phyloP scores from a whole-genome alignment of 805 yeast species.

The Cyberlindnera maritima region DNA sequence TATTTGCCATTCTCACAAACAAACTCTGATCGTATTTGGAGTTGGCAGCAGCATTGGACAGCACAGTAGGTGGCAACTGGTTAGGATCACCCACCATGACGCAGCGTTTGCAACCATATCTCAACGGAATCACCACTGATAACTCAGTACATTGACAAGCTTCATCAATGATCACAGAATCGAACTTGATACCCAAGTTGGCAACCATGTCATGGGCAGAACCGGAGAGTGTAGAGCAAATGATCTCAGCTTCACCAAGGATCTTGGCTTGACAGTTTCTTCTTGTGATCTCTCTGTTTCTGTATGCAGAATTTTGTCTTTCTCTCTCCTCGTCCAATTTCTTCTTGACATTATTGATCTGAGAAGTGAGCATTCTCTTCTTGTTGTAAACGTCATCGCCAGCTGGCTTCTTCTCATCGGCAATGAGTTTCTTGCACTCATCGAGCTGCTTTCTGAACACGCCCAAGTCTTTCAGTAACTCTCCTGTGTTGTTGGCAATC shows the following conservation, averaged over 20 bases:
- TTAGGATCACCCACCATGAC: constrained; percentile 99
- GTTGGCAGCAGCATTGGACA: constrained; percentile 82
- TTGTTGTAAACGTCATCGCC: constrained; percentile 48
- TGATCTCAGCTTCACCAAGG: constrained; percentile 72
- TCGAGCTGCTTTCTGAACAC: constrained; percentile 15
- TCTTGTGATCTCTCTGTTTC: constrained; percentile 77
- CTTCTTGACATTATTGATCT: constrained; percentile 67
- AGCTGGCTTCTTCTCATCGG: constrained; percentile 28
- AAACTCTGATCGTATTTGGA: constrained; percentile 84
- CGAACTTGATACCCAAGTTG: constrained; percentile 71
- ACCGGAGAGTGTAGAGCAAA: constrained; percentile 91
- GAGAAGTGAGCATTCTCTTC: constrained; percentile 54
- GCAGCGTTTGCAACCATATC: constrained; percentile 88
- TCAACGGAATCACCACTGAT: constrained; percentile 84
- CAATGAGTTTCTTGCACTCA: constrained; percentile 27
- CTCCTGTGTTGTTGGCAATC: constrained; percentile 38
- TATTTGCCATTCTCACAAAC: constrained; percentile 87
- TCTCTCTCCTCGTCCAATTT: constrained; percentile 80
- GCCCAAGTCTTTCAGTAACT: constrained; percentile 48
- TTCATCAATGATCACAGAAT: constrained; percentile 91
- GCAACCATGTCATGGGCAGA: constrained; percentile 88
- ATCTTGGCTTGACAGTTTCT: constrained; percentile 72
- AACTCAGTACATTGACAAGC: constrained; percentile 97
- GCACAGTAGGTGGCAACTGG: constrained; percentile 94
- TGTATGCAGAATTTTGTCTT: constrained; percentile 57